Evolutionary conservation across 192 early-diverging fungal species (phyloP), one percentile per base, ranked within the genome.

Genomic region (Haplosporangium gracile): DNA sequence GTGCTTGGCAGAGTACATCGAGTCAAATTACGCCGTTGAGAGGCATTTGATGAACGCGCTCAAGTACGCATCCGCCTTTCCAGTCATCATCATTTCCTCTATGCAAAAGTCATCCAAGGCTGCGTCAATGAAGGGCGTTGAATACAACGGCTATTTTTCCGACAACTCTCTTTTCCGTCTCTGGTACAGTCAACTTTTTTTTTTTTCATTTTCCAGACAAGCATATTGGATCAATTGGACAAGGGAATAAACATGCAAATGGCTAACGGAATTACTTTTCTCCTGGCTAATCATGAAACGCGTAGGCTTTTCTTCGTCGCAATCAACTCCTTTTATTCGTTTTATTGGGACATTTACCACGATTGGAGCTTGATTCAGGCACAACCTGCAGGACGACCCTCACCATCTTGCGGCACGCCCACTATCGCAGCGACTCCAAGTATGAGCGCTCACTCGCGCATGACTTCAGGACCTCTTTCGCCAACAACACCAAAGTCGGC

Each of bases 291-390:
- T 83, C 57, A n/a, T 38, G 26, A 65, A 65, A 26, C 11, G 70
- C 20, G n/a, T 84, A 93, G 92, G 92, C 79, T 93, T 22, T 75
- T 91, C 45, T 90, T 90, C 34, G 94, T 95, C 1, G 89, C 94
- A 36, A 87, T 98, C 74, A 98, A 99, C 89, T 97, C 98, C 42
- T 89, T 97, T 22, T 99, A 95, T 88, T 97, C 96, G 8, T 94
- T 97, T 57, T 98, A 97, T 88, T 99, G 98, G 99, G 98, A 99
- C 90, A 91, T 99, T 39, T 92, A 91, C 24, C 94, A 97, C 83
- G 98, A 98, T 88, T 99, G 97, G 97, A 92, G 94, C 40, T 80
- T 99, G 45, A 40, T 86, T 5, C 84, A 86, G 24, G 39, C 32
- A 87, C 90, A 71, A 77, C 90, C 76, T 70, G 65, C 70, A 63